Evolutionary conservation across 192 early-diverging fungal species (phyloP), one percentile per base, ranked within the genome.

Genomic region (Linnemannia exigua): DNA sequence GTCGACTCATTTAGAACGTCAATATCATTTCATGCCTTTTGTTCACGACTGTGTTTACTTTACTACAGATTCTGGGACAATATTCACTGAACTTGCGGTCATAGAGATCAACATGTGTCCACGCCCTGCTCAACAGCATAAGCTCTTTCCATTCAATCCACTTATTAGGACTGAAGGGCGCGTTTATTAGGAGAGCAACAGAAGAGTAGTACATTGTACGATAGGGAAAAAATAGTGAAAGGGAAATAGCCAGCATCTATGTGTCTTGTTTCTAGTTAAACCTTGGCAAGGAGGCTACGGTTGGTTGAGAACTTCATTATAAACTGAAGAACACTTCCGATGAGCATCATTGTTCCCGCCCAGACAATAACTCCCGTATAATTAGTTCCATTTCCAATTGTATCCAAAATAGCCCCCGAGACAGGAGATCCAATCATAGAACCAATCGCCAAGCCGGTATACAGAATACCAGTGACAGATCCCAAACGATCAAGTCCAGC

Each of bases 371-470:
- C 79, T 1, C 84, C 84, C 7, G 41, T 76, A 41, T 86, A 86
- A 66, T 86, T 35, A 9, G 83, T 85, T 8, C 37, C 54, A 19
- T 86, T 74, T 1, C 78, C 78, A 44, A 86, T 54, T 0, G 77
- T 69, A 25, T 79, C 78, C 25, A 86, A 61, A 52, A 86, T 86
- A 25, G 84, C 79, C 6, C 84, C 84, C n/a, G 84, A 86, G n/a
- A 58, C 66, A 58, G 84, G 84, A 15, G 84, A 80, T 37, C 84
- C 84, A 20, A 80, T 80, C 9, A 58, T 7, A 1, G 77, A 79
- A n/a, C 84, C 84, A 38, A 86, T 63, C 25, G 84, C 84, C 84
- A 86, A 80, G 22, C 84, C 84, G 0, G 78, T 78, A 33, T 86
- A 86, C 16, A 86, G 48, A 54, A 86, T 86, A 9, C 84, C 84